Conservation (phyloP, 495 filamentous ascomycete species). For the Daldinia caldariorum region DNA sequence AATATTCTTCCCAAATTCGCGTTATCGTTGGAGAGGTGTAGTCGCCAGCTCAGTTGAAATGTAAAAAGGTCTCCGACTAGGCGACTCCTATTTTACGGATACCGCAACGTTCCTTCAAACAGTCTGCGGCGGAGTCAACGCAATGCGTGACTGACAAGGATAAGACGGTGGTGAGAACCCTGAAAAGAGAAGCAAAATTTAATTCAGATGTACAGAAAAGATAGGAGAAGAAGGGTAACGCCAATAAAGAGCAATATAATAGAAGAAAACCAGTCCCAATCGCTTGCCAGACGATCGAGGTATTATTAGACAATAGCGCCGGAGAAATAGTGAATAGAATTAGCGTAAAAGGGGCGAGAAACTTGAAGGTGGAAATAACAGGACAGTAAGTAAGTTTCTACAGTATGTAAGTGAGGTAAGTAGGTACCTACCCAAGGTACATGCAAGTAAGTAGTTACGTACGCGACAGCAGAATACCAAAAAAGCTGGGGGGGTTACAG, state of each 20-base stretch:
- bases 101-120: constrained; percentile 8
- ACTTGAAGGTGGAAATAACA: constrained; percentile 18
- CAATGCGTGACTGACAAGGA: not conserved
- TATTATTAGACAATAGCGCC: constrained; percentile 24
- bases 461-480: constrained; percentile 4
- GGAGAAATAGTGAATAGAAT: constrained; percentile 5
- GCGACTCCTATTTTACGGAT: constrained; percentile 1
- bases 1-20: not conserved
- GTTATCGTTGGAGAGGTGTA: not conserved
- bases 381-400: constrained; percentile 6
- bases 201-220: constrained; percentile 8
- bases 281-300: constrained; percentile 7
- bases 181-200: constrained; percentile 3
- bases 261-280: constrained; percentile 3
- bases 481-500: constrained; percentile 4
- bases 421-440: constrained; percentile 8
- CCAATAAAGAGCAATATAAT: constrained; percentile 2
- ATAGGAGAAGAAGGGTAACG: constrained; percentile 22
- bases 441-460: not conserved
- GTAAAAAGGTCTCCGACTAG: not conserved
- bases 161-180: constrained; percentile 7
- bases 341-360: constrained; percentile 23
- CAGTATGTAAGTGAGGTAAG: not conserved
- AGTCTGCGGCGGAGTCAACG: not conserved
- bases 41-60: not conserved